phyloP scores from a whole-genome alignment of 2,329 filamentous ascomycete species.

The Graphilbum fragrans region DNA sequence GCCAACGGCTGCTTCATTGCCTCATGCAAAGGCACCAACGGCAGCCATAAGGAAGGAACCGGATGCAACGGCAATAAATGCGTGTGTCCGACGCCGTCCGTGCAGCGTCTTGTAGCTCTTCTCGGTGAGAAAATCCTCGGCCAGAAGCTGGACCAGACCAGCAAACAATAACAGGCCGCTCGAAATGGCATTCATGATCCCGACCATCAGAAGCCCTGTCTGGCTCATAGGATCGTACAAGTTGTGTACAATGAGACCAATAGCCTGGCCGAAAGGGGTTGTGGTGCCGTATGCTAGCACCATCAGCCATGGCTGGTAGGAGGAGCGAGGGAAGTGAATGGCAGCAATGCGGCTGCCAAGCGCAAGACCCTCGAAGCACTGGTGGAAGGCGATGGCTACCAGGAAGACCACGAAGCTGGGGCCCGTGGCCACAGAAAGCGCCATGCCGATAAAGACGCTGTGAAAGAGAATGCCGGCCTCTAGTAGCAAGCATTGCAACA shows the following conservation, averaged over 20 bases:
- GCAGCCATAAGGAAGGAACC: constrained; percentile 59
- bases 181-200: constrained; percentile 78
- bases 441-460: constrained; percentile 79
- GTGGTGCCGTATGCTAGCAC: constrained; percentile 64
- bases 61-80: constrained; percentile 49
- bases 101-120: constrained; percentile 58
- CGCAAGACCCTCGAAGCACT: constrained; percentile 81
- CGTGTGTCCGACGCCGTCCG: constrained; percentile 47
- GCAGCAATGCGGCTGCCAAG: constrained; percentile 76
- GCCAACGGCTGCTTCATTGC: no score
- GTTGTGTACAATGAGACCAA: constrained; percentile 65
- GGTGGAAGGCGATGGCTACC: constrained; percentile 71
- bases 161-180: constrained; percentile 71
- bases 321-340: constrained; percentile 63
- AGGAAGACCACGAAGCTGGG: constrained; percentile 70
- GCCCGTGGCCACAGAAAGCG: constrained; percentile 68
- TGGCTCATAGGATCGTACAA: constrained; percentile 71
- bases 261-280: constrained; percentile 73
- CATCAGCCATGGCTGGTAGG: constrained; percentile 72
- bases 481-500: constrained; percentile 67
- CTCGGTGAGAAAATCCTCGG: constrained; percentile 71
- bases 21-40: constrained; percentile 61
- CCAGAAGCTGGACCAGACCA: constrained; percentile 70
- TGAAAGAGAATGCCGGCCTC: constrained; percentile 80
- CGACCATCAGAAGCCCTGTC: constrained; percentile 67